Percentiles rank a stretch among this genome's conserved stretches.
Evolutionary conservation across 768 basidiomycete species (phyloP).

Genomic region (Boletus tomentosulus): DNA sequence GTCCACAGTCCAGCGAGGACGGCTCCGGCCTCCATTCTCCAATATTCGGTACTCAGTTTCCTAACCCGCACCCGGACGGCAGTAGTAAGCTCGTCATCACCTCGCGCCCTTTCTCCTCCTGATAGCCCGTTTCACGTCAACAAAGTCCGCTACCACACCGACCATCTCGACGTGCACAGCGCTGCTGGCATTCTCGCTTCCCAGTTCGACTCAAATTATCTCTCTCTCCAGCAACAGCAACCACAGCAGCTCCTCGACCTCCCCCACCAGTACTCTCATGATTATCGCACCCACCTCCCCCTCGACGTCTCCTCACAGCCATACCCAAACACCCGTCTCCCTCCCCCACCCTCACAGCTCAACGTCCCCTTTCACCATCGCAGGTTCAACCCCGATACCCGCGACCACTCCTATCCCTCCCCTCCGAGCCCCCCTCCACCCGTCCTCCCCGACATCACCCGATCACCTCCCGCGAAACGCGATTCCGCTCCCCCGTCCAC

Average conservation of each 20-base stretch:
- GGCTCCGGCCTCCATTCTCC: conserved; percentile 75
- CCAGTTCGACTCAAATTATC: conserved; percentile 46
- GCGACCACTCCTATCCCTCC: conserved; percentile 36
- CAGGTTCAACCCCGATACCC: conserved; percentile 33
- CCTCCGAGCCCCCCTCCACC: conserved; percentile 24
- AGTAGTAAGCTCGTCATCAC: conserved; percentile 37
- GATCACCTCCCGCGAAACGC: conserved; percentile 40
- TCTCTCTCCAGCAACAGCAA: conserved; percentile 39
- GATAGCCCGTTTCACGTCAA: conserved; percentile 40
- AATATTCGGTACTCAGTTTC: conserved; percentile 49
- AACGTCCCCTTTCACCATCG: conserved; percentile 25
- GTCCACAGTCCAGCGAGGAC: conserved; percentile 70
- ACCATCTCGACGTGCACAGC: conserved; percentile 43
- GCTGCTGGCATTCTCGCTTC: conserved; percentile 46
- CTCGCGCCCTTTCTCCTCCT: conserved; percentile 43
- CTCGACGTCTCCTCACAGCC: conserved; percentile 42
- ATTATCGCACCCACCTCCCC: conserved; percentile 47
- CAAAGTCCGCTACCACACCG: conserved; percentile 67
- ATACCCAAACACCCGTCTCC: conserved; percentile 40
- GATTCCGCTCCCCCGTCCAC: conserved; percentile 40
- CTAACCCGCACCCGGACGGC: conserved; percentile 46
- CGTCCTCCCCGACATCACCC: conserved; percentile 21
- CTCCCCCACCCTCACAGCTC: conserved; percentile 29
- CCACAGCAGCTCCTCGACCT: conserved; percentile 41
- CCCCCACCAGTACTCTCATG: conserved; percentile 35